These are phyloP conservation scores for Hemisphaericaspora nanyangensis DNA, from an alignment of 805 yeast species.

Conservation along the genomic window DNA sequence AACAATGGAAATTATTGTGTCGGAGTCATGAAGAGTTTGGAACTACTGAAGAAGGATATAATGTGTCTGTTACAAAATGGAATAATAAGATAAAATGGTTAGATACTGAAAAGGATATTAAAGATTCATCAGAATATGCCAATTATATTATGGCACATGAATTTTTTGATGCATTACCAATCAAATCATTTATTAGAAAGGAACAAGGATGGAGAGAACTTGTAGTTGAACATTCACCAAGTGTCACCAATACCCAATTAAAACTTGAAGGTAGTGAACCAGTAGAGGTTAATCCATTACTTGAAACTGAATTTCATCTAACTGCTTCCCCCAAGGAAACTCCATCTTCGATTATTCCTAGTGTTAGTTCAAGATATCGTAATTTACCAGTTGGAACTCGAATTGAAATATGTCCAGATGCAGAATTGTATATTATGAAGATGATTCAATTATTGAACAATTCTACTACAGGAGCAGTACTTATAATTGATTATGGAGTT, in stretches of 20 bases:
- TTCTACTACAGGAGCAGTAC: constrained; percentile 54
- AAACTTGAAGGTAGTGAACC: constrained; percentile 16
- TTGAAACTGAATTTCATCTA: constrained; percentile 47
- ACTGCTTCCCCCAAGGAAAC: constrained; percentile 58
- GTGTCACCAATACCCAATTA: constrained; percentile 32
- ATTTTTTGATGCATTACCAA: constrained; percentile 83
- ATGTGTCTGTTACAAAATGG: constrained; percentile 43
- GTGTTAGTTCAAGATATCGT: constrained; percentile 45
- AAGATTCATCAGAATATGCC: constrained; percentile 11
- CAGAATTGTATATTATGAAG: constrained; percentile 53
- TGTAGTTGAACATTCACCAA: constrained; percentile 53
- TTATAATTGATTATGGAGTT: constrained; percentile 79
- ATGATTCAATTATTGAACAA: constrained; percentile 42
- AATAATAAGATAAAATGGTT: constrained; percentile 56
- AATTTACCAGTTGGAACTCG: constrained; percentile 53
- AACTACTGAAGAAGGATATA: constrained; percentile 28
- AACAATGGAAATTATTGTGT: constrained; percentile 53
- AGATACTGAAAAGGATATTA: constrained; percentile 51
- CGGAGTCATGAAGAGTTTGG: constrained; percentile 13
- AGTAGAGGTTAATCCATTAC: constrained; percentile 6
- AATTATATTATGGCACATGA: constrained; percentile 79
- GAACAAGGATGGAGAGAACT: constrained; percentile 79
- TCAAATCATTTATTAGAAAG: constrained; percentile 55
- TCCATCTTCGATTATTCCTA: constrained; percentile 57
- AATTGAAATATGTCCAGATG: constrained; percentile 73